Conservation (phyloP, 495 filamentous ascomycete species). For the Talaromyces borbonicus region DNA sequence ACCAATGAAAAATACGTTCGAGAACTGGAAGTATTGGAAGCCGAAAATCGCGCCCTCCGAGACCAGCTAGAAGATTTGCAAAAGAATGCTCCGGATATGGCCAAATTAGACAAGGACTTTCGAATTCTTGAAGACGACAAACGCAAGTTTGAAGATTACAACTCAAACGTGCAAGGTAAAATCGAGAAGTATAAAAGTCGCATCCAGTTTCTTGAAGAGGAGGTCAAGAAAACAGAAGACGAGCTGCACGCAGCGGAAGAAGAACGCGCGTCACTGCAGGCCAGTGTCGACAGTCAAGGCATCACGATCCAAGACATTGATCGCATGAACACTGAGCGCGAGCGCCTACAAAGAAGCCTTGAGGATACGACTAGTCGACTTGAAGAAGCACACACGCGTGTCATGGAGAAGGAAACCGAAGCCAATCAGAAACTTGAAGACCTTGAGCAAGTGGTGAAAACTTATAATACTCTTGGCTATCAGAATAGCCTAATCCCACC, state of each 20-base stretch:
- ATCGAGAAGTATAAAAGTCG: conserved; percentile 73
- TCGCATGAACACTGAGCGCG: conserved; percentile 91
- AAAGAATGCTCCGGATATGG: conserved; percentile 71
- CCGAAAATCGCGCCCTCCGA: conserved; percentile 63
- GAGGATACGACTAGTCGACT: conserved; percentile 62
- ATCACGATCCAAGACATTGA: conserved; percentile 97
- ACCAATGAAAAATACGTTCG: conserved; percentile 71
- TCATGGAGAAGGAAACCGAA: conserved; percentile 74
- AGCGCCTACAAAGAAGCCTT: conserved; percentile 77
- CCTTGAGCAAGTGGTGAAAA: conserved; percentile 73
- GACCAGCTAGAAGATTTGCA: conserved; percentile 83
- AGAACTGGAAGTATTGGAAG: conserved; percentile 74
- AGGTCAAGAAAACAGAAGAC: conserved; percentile 63
- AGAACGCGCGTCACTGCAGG: conserved; percentile 69
- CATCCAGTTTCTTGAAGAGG: conserved; percentile 65
- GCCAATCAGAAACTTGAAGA: conserved; percentile 78
- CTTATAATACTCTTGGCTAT: conserved; percentile 89
- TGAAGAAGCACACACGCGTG: conserved; percentile 71
- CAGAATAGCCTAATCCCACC: conserved; percentile 82
- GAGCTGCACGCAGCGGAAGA: conserved; percentile 74
- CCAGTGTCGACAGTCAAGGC: conserved; percentile 79
- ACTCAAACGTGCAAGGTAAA: conserved; percentile 64
- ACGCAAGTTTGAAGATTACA: conserved; percentile 87
- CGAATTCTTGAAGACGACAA: conserved; percentile 84
- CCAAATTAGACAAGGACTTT: conserved; percentile 72